These are phyloP conservation scores for Candida maris DNA, from an alignment of 805 yeast genomes.

Conservation along the genomic window DNA sequence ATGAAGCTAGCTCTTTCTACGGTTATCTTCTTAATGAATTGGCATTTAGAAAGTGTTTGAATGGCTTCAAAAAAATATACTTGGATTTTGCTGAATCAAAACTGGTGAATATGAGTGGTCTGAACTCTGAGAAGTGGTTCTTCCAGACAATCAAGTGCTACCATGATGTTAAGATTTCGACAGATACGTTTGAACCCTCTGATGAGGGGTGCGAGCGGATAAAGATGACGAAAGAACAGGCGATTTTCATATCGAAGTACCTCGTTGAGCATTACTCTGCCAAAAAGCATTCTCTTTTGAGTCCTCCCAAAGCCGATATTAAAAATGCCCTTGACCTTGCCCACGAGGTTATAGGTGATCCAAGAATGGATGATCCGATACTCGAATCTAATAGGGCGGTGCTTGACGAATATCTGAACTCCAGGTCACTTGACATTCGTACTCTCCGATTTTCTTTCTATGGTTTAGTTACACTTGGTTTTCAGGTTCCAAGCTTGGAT, in stretches of 20 bases:
- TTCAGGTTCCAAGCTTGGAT: slow-evolving; percentile 29
- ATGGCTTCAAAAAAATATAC: slow-evolving; percentile 57
- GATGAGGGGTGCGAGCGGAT: slow-evolving; percentile 56
- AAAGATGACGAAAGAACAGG: slow-evolving; percentile 37
- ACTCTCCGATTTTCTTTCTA: slow-evolving; percentile 47
- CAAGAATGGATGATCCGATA: slow-evolving; percentile 40
- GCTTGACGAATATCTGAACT: slow-evolving; percentile 46
- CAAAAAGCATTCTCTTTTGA: slow-evolving; percentile 55
- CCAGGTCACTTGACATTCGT: slow-evolving; percentile 39
- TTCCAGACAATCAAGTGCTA: slow-evolving; percentile 77
- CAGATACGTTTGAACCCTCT: slow-evolving; percentile 57
- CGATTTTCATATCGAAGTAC: slow-evolving; percentile 35
- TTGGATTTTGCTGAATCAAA: slow-evolving; percentile 56
- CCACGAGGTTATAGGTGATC: slow-evolving; percentile 68
- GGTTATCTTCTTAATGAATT: slow-evolving; percentile 67
- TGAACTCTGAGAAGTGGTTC: slow-evolving; percentile 59
- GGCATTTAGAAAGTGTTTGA: slow-evolving; percentile 70
- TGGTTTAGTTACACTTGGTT: slow-evolving; percentile 40
- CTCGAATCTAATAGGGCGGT: slow-evolving; percentile 44
- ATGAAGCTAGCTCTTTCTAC: slow-evolving; percentile 42
- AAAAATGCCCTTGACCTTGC: slow-evolving; percentile 69
- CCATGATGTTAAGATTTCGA: slow-evolving; percentile 61
- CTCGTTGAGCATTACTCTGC: slow-evolving; percentile 54
- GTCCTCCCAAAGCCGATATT: slow-evolving; percentile 63
- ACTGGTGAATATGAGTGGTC: slow-evolving; percentile 40